Base-by-base conservation (phyloP, 1,284 basidiomycete species). In the Cryptococcus amylolentus region DNA sequence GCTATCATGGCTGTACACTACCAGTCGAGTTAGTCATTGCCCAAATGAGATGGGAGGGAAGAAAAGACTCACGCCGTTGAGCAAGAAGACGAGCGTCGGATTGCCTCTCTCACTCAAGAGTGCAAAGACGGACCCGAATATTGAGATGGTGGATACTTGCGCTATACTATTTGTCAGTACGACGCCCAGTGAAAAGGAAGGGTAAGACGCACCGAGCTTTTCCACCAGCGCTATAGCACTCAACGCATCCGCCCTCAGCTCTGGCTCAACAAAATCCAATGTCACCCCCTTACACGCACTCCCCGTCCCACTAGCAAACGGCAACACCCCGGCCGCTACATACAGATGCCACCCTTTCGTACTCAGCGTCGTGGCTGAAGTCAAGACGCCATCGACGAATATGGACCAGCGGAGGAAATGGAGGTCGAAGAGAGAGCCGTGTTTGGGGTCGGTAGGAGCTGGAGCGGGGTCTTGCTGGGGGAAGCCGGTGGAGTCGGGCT, bases 271-370 rank as follows among this genome's bases (percentile, higher is more conserved):
- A 52, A 78, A 70, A 53, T 77, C 77, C 49, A 77, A 61, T 3
- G 68, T 63, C 9, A 77, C 75, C 6, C 77, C 77, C 54, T 77
- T 77, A 16, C 65, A 62, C 0, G 77, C 76, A 9, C 74, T 66
- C 0, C 74, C 75, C 0, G 76, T 76, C 2, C 74, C 77, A 23
- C 66, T 70, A 14, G 76, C 75, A 43, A 77, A 70, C 1, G 77
- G 77, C 16, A 78, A 54, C 0, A 77, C 56, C 0, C 54, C 64
- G 0, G 73, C 76, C 0, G 77, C 77, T 18, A 70, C 31, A 52
- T 73, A 76, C 45, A 78, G 66, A 51, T 77, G 72, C 72, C 68
- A 72, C 0, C 66, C 61, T 9, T 54, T 20, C 3, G 39, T 53
- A 3, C 65, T 59, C 45, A 73, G 58, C 5, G 67, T 57, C 7